A percentile compares a stretch with the other conserved stretches of the same genome.
Evolutionary conservation across 2,329 filamentous ascomycete genomes (phyloP).

Genomic region (Periconia macrospinosa): DNA sequence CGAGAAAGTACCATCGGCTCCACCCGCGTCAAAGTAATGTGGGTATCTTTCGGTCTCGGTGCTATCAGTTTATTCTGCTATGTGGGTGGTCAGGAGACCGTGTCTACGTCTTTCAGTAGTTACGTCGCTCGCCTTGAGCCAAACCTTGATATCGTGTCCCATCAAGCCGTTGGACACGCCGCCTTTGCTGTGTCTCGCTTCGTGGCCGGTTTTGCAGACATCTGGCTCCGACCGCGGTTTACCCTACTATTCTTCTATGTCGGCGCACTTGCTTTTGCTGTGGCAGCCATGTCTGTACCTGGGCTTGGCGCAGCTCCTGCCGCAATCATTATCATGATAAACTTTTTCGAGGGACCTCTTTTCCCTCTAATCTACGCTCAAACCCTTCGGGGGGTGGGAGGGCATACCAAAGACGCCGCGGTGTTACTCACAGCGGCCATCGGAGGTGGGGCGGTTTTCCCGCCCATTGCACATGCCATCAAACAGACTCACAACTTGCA

Average conservation of each 20-base stretch:
- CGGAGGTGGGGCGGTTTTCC: conserved; percentile 58
- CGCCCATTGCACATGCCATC: conserved; percentile 57
- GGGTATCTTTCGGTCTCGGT: conserved; percentile 58
- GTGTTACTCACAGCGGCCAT: conserved; percentile 58
- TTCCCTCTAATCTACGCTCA: conserved; percentile 64
- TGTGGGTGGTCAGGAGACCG: conserved; percentile 61
- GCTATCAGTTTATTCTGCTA: conserved; percentile 62
- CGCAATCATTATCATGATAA: conserved; percentile 55
- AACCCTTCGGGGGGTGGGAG: conserved; percentile 59
- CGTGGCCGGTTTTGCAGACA: conserved; percentile 54
- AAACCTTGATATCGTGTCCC: conserved; percentile 42
- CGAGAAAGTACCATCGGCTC: conserved; percentile 45
- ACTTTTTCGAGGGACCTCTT: conserved; percentile 63
- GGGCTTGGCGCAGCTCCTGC: conserved; percentile 44
- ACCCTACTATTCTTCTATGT: conserved; percentile 58
- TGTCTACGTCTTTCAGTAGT: conserved; percentile 51
- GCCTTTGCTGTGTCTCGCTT: conserved; percentile 63
- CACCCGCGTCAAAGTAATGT: conserved; percentile 54
- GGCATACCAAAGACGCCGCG: conserved; percentile 60
- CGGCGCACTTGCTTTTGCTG: conserved; percentile 56
- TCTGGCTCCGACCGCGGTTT: conserved; percentile 60
- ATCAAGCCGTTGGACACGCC: conserved; percentile 58
- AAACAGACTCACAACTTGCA: conserved; percentile 42
- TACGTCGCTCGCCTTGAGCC: conserved; percentile 49
- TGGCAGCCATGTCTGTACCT: conserved; percentile 53